A percentile compares a stretch with the other conserved stretches of the same genome.
Conservation (phyloP, 345 rosid species). For the Rhodomyrtus tomentosa region DNA sequence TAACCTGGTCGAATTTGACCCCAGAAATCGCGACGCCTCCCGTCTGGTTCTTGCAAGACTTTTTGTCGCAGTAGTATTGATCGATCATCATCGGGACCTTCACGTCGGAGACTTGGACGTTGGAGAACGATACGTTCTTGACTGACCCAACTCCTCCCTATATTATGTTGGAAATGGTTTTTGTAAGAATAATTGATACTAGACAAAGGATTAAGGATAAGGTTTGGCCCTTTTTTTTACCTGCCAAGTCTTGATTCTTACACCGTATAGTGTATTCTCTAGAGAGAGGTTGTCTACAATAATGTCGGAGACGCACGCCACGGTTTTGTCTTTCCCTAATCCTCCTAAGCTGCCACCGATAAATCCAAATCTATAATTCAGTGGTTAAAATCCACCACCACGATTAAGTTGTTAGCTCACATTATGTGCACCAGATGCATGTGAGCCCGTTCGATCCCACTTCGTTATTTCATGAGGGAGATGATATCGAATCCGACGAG, state of each 20-base stretch:
- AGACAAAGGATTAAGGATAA: neutral
- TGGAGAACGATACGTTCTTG: constrained; percentile 66
- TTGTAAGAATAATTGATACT: neutral
- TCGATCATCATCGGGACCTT: constrained; percentile 69
- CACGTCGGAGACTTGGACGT: constrained; percentile 56
- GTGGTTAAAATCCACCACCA: neutral
- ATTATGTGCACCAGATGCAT: neutral
- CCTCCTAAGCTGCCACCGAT: constrained; percentile 49
- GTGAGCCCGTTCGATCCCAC: neutral
- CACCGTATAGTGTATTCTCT: constrained; percentile 53
- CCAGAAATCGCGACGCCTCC: constrained; percentile 62
- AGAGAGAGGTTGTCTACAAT: constrained; percentile 46
- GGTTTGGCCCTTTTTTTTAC: constrained; percentile 9
- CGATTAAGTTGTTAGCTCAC: neutral
- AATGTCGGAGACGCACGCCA: constrained; percentile 66
- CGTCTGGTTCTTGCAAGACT: constrained; percentile 62
- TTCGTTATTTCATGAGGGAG: neutral
- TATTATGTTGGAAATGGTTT: neutral
- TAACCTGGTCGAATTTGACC: constrained; percentile 42
- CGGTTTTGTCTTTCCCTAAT: constrained; percentile 60
- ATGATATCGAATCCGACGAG: neutral
- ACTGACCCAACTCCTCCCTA: constrained; percentile 78
- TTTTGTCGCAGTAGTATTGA: constrained; percentile 82
- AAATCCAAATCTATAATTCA: neutral
- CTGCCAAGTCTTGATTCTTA: constrained; percentile 94